These are phyloP conservation scores for Madurella fahalii DNA, from an alignment of 2,329 filamentous ascomycete species.

Conservation along the genomic window DNA sequence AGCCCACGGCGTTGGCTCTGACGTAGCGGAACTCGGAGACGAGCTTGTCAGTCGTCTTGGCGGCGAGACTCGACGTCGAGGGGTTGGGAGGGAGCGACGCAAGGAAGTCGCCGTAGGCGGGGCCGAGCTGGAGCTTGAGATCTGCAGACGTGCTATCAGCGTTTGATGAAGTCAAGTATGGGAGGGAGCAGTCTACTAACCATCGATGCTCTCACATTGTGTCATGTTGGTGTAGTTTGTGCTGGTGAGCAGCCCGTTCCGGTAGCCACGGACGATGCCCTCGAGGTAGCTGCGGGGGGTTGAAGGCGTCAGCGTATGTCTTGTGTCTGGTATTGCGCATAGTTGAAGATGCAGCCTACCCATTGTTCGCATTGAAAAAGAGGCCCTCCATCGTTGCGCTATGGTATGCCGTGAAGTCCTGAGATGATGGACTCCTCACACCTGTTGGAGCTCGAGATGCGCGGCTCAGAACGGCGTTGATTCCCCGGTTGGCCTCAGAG, in stretches of 20 bases:
- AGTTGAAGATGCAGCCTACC: conserved; percentile 48
- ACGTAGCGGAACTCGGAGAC: conserved; percentile 97
- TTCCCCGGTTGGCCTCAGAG: conserved; percentile 9
- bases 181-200: conserved; percentile 55
- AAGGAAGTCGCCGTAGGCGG: conserved; percentile 96
- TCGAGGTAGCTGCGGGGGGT: conserved; percentile 72
- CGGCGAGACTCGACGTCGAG: conserved; percentile 89
- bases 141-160: conserved; percentile 51
- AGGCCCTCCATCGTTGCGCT: conserved; percentile 73
- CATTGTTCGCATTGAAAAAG: conserved; percentile 91
- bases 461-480: conserved; percentile 15
- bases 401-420: conserved; percentile 8
- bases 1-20: conserved; percentile 86
- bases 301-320: conserved; percentile 3
- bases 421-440: conserved; percentile 13
- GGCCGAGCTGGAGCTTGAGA: conserved; percentile 94
- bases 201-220: conserved; percentile 96
- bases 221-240: conserved; percentile 93
- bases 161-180: neutral
- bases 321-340: neutral
- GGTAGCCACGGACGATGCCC: conserved; percentile 94
- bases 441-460: conserved; percentile 18
- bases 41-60: conserved; percentile 96
- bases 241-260: conserved; percentile 84
- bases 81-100: conserved; percentile 90